Percentiles rank a stretch among this genome's conserved stretches.
phyloP scores from a whole-genome alignment of 129 eudicot species.

The Escallonia rubra region DNA sequence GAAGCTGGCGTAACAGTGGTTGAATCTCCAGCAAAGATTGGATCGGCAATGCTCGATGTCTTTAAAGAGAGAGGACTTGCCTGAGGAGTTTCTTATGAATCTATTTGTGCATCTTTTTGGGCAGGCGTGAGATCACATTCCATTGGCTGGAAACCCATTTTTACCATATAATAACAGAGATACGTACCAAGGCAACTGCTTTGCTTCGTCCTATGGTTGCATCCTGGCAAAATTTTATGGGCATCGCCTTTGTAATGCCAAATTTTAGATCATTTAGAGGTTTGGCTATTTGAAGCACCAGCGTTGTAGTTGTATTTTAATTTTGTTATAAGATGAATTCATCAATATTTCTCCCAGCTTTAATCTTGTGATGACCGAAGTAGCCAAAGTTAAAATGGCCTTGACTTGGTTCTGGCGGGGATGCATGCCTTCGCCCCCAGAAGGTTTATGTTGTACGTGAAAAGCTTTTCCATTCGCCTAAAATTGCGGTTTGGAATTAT shows the following conservation, averaged over 20 bases:
- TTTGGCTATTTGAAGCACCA: neutral
- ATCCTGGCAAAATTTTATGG: constrained; percentile 13
- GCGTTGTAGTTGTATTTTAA: too few species aligned
- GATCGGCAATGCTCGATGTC: constrained; percentile 87
- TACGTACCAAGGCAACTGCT: constrained; percentile 25
- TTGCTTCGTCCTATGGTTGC: constrained; percentile 11
- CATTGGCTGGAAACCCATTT: constrained; percentile 17
- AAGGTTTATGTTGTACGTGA: too few species aligned
- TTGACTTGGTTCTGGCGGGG: too few species aligned
- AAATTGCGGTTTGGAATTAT: too few species aligned
- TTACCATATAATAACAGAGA: constrained; percentile 30
- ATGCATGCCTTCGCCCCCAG: too few species aligned
- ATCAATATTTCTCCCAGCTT: too few species aligned
- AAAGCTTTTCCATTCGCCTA: too few species aligned
- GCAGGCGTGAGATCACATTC: constrained; percentile 6
- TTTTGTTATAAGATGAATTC: too few species aligned
- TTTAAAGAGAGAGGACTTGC: constrained; percentile 94
- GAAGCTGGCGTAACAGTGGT: constrained; percentile 98
- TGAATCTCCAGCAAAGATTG: constrained; percentile 96
- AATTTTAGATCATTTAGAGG: neutral
- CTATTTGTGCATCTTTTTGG: neutral
- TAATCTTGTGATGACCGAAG: too few species aligned
- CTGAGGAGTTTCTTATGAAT: constrained; percentile 11
- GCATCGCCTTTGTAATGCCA: constrained; percentile 24
- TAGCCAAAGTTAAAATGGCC: too few species aligned